These are phyloP conservation scores for Penicillium sp. DNA, from an alignment of 2,329 filamentous ascomycete species.

Conservation along the genomic window DNA sequence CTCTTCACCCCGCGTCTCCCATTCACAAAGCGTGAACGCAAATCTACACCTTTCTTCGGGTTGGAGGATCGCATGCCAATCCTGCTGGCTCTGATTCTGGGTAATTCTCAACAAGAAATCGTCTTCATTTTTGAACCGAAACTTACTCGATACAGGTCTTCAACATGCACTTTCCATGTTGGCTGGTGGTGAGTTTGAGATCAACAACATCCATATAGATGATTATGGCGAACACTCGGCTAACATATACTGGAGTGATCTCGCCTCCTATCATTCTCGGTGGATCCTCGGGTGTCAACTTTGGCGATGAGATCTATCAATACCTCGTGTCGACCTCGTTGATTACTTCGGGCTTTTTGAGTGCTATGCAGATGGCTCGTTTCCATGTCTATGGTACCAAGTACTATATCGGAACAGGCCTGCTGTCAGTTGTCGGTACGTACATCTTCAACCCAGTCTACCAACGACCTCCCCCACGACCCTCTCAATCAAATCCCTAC, in stretches of 20 bases:
- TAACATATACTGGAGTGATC: conserved; percentile 53
- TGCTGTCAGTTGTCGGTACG: conserved; percentile 67
- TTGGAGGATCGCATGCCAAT: conserved; percentile 72
- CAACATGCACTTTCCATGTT: conserved; percentile 74
- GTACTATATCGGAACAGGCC: conserved; percentile 68
- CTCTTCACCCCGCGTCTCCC: conserved; percentile 83
- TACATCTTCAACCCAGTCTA: too few species aligned
- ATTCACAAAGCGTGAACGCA: conserved; percentile 71
- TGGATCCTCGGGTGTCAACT: conserved; percentile 61
- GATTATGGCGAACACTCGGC: neutral
- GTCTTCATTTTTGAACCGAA: neutral
- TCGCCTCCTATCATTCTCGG: conserved; percentile 69
- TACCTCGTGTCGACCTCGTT: conserved; percentile 73
- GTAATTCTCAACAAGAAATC: neutral
- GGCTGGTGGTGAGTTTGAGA: conserved; percentile 50
- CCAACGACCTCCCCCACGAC: too few species aligned
- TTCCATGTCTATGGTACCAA: conserved; percentile 68
- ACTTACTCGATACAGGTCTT: conserved; percentile 52
- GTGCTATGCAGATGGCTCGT: conserved; percentile 69
- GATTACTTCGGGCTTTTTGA: conserved; percentile 70
- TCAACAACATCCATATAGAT: neutral
- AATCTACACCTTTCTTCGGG: conserved; percentile 72
- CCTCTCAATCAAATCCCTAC: neutral
- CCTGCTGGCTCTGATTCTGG: conserved; percentile 68
- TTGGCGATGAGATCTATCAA: conserved; percentile 60